Evolutionary conservation across 345 rosid species (phyloP).

Genomic region (Barbarea vulgaris): DNA sequence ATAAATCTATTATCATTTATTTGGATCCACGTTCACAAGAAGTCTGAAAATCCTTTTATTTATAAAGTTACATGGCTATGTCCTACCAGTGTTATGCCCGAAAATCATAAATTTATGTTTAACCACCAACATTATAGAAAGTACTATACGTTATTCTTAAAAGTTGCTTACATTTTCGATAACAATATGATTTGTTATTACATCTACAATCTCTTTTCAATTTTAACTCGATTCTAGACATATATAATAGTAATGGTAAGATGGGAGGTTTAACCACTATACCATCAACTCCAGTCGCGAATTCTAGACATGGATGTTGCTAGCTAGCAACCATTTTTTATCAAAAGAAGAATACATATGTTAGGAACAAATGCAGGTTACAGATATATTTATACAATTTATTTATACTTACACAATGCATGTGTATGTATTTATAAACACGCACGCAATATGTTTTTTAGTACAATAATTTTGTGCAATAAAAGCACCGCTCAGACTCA

Average conservation of each 20-base stretch:
- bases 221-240: not conserved
- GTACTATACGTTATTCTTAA: not conserved
- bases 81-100: conserved; percentile 1
- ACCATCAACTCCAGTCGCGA: not conserved
- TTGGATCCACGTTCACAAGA: not conserved
- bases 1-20: not conserved
- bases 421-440: conserved; percentile 29
- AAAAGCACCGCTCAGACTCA: conserved; percentile 31
- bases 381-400: no score
- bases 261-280: not conserved
- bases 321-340: not conserved
- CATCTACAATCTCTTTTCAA: not conserved
- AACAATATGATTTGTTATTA: not conserved
- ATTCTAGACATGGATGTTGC: not conserved
- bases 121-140: not conserved
- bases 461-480: conserved; percentile 34
- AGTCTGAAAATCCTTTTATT: not conserved
- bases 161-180: not conserved
- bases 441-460: conserved; percentile 31
- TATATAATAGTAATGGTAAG: not conserved
- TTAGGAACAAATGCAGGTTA: not conserved
- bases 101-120: not conserved
- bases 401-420: conserved; percentile 25
- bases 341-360: not conserved
- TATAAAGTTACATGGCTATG: not conserved